Conservation (phyloP, 108 stramenopile species). For the Nitzschia inconspicua region DNA sequence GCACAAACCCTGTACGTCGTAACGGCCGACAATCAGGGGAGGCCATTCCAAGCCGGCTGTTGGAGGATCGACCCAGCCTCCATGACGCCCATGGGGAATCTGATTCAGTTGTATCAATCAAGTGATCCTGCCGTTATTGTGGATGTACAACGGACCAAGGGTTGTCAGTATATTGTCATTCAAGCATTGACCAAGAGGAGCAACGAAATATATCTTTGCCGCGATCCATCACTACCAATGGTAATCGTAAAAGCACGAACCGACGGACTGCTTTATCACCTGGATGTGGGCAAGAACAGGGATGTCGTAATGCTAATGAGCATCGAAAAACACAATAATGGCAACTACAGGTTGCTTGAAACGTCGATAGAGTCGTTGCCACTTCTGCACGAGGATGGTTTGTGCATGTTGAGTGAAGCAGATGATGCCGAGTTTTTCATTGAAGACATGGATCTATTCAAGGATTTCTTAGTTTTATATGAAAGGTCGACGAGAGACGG, state of each 20-base stretch:
- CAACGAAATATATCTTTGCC: constrained; percentile 37
- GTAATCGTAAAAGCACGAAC: constrained; percentile 20
- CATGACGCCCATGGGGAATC: background rate
- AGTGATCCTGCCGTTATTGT: constrained; percentile 34
- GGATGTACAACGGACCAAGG: constrained; percentile 48
- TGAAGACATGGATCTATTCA: constrained; percentile 48
- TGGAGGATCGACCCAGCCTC: constrained; percentile 15
- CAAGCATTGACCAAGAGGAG: constrained; percentile 30
- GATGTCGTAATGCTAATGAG: constrained; percentile 32
- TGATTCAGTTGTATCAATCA: constrained; percentile 15
- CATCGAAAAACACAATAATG: background rate
- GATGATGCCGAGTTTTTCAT: constrained; percentile 7
- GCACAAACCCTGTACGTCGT: constrained; percentile 17
- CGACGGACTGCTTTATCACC: constrained; percentile 33
- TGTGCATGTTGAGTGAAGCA: background rate
- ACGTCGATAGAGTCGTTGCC: constrained; percentile 16
- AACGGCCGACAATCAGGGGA: constrained; percentile 5
- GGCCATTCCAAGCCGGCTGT: constrained; percentile 14
- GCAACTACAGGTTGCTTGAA: constrained; percentile 18
- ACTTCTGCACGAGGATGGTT: background rate
- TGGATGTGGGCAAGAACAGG: constrained; percentile 33
- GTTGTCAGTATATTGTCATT: constrained; percentile 40
- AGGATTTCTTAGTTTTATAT: constrained; percentile 29
- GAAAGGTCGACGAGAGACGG: constrained; percentile 27
- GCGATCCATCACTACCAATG: background rate